Base-by-base conservation (phyloP, 2,329 filamentous ascomycete species). In the Pseudogymnoascus sp. region DNA sequence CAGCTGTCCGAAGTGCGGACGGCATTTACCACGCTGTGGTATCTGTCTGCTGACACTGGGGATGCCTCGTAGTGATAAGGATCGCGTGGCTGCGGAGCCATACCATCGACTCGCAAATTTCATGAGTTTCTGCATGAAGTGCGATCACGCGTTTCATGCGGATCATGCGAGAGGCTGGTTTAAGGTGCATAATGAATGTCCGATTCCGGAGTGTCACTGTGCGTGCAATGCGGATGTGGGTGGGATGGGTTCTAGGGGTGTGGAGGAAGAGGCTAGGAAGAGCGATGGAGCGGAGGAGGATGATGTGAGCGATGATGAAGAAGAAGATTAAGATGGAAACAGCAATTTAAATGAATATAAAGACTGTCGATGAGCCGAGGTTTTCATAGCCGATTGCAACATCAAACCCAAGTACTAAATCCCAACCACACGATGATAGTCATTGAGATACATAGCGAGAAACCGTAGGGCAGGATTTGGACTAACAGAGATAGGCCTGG, bases 131-230 rank as follows among this genome's bases (percentile, higher is more conserved):
- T 88, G 85, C 63, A 75, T 88, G 41, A 79, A 79, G 65, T 88
- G 85, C 68, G 83, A 86, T 67, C 85, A 88, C 67, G 83, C 85
- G 8, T 72, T 84, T 67, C 85, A 88, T 66, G 75, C 86, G 61
- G 84, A 87, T 65, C 85, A 88, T 68, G 83, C 84, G 5, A 73
- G 82, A 65, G 78, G 81, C 71, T 88, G 85, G 85, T 88, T 88
- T 66, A 74, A 78, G 5, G 73, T 82, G 30, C 84, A 87, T 64
- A 77, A 77, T 26, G 83, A 88, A 71, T 88, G 85, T 67, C 84
- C 85, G 0, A 83, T 87, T 57, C 83, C 85, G 0, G 84, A 87
- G 71, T 88, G 85, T 67, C 77, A 82, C 58, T 88, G 85, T 64
- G 76, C 79, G 34, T 88, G 84, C 63, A 71, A 70, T 62, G 41